Evolutionary conservation across 345 rosid species (phyloP), one percentile per base, ranked within the genome.

Genomic region (Rhizophora mangle): DNA sequence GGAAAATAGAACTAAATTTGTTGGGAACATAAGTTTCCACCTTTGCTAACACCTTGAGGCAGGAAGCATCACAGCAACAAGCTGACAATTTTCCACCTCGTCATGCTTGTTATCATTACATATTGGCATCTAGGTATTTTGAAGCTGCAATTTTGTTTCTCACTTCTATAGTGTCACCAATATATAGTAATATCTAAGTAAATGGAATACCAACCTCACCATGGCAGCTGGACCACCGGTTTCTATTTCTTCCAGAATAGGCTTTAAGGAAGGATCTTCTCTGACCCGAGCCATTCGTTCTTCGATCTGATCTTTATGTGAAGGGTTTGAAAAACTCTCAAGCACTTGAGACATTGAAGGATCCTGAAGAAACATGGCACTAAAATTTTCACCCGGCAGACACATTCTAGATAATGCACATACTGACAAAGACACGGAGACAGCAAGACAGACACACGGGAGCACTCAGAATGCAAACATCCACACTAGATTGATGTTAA

Each of bases 331-430:
- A 63, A 95, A 83, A 76, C 82, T 89, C 76, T 95, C 96, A 69
- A 95, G 83, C 89, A 95, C 84, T n/a, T 85, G 75, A 67, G 99
- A 95, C 98, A 95, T 90, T 61, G 96, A 88, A 59, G 98, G 99
- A 79, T 95, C 97, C 99, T 95, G 69, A 64, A 62, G 70, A 80
- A 67, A 54, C 27, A 47, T 5, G 65, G 15, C 49, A 62, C 13
- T 21, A 31, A 20, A 71, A 30, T 67, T 6, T 39, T 76, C 52
- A 67, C 34, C 54, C 18, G 60, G 68, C 64, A 60, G 65, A 66
- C 57, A 31, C 9, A 62, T 18, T 59, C 31, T 56, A 26, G 27
- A 58, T 49, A 67, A 60, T 32, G 8, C 46, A 37, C 26, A 24
- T 31, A 32, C 7, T 37, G 31, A 3, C 67, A 62, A 20, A 8